These are phyloP conservation scores for Aspergillus brasiliensis DNA, from an alignment of 2,329 filamentous ascomycete genomes.

Conservation along the genomic window DNA sequence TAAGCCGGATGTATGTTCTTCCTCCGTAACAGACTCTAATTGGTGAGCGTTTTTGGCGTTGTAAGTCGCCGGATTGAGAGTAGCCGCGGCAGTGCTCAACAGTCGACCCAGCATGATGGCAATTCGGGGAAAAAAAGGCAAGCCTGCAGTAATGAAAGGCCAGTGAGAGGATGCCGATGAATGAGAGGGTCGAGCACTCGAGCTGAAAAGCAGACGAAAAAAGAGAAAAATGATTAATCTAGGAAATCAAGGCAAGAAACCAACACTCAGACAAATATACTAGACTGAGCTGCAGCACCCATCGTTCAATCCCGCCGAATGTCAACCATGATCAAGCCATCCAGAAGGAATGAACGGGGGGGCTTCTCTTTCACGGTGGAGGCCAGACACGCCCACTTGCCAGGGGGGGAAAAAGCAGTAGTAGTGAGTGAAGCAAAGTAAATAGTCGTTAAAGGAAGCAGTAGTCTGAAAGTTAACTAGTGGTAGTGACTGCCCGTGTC, in stretches of 20 bases:
- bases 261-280: constrained; percentile 31
- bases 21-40: constrained; percentile 52
- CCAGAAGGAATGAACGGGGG: neutral
- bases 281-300: constrained; percentile 36
- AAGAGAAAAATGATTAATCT: neutral
- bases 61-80: constrained; percentile 45
- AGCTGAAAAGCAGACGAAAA: constrained; percentile 8
- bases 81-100: constrained; percentile 47
- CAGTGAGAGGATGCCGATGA: neutral
- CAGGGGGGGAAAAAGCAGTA: neutral
- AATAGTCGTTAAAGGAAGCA: too few species aligned
- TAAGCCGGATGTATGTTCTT: constrained; percentile 52
- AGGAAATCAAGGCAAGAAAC: constrained; percentile 10
- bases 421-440: neutral
- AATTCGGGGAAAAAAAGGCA: neutral
- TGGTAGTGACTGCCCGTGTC: neutral
- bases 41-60: constrained; percentile 39
- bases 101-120: constrained; percentile 47
- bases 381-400: constrained; percentile 11
- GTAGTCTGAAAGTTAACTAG: neutral
- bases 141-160: constrained; percentile 18
- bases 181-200: constrained; percentile 8
- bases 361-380: constrained; percentile 5
- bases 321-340: constrained; percentile 30
- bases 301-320: constrained; percentile 32